Conservation (phyloP, 495 filamentous ascomycete species). For the Margaritispora aquatica region DNA sequence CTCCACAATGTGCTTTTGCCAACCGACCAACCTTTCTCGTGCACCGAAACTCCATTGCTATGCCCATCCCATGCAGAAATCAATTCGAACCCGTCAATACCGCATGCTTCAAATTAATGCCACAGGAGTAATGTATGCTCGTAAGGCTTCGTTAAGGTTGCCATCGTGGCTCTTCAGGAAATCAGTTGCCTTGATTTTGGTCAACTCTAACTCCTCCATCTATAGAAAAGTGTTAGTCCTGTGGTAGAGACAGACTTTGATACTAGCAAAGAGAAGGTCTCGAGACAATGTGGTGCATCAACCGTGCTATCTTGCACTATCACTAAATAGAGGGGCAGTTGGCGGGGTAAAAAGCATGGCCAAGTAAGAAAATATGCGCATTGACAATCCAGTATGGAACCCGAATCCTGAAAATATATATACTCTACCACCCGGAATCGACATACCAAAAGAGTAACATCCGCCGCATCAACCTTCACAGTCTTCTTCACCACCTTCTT, state of each 20-base stretch:
- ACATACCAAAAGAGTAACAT: conserved; percentile 62
- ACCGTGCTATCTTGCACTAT: too few relatives aligned
- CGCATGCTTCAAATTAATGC: conserved; percentile 5
- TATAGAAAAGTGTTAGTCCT: conserved; percentile 29
- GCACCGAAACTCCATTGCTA: conserved; percentile 15
- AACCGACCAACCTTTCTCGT: neutral
- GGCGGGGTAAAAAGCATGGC: too few relatives aligned
- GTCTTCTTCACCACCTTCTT: conserved; percentile 46
- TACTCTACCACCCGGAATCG: neutral
- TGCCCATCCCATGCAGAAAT: conserved; percentile 6
- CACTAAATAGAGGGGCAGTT: too few relatives aligned
- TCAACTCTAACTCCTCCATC: conserved; percentile 74
- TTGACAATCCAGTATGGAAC: neutral
- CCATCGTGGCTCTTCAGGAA: conserved; percentile 75
- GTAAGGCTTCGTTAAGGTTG: conserved; percentile 64
- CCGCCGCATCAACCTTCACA: conserved; percentile 59
- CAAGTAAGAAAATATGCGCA: too few relatives aligned
- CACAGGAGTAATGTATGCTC: conserved; percentile 37
- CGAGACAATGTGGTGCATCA: too few relatives aligned
- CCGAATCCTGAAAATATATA: too few relatives aligned
- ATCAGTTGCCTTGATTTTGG: conserved; percentile 77
- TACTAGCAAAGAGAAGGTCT: neutral
- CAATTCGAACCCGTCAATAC: neutral
- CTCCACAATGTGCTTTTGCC: neutral
- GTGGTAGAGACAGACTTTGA: too few relatives aligned